These are phyloP conservation scores for Aspergillus terreus DNA, from an alignment of 2,329 filamentous ascomycete genomes.

Conservation along the genomic window DNA sequence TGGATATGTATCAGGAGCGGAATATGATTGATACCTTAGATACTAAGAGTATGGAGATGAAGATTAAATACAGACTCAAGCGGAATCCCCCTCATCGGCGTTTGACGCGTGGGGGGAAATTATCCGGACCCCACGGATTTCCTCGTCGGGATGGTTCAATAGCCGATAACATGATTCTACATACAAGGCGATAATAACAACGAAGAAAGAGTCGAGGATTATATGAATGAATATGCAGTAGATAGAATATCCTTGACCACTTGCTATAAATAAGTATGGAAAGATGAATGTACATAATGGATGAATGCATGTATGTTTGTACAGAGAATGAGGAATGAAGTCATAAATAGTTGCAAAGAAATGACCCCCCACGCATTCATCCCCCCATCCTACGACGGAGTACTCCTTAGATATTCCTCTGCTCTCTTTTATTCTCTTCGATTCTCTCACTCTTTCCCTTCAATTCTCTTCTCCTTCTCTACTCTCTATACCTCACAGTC, in stretches of 20 bases:
- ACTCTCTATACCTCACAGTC: conserved; percentile 6
- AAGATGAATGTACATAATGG: no score
- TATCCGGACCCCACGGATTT: no score
- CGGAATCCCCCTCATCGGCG: conserved; percentile 18
- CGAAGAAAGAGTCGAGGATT: no score
- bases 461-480: background rate
- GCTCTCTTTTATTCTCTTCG: background rate
- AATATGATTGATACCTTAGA: background rate
- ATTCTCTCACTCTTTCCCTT: background rate
- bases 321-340: no score
- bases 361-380: background rate
- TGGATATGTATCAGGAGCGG: background rate
- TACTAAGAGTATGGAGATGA: no score
- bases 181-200: no score
- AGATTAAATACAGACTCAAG: conserved; percentile 3
- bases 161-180: conserved; percentile 8
- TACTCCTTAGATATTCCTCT: background rate
- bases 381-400: background rate
- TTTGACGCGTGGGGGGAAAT: conserved; percentile 5
- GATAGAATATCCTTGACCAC: no score
- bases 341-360: background rate
- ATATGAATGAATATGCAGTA: no score
- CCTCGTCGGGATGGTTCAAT: conserved; percentile 8
- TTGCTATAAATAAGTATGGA: no score
- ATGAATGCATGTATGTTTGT: no score